Base-by-base conservation (phyloP, 139 green algal species). In the Spirogloea muscicola region DNA sequence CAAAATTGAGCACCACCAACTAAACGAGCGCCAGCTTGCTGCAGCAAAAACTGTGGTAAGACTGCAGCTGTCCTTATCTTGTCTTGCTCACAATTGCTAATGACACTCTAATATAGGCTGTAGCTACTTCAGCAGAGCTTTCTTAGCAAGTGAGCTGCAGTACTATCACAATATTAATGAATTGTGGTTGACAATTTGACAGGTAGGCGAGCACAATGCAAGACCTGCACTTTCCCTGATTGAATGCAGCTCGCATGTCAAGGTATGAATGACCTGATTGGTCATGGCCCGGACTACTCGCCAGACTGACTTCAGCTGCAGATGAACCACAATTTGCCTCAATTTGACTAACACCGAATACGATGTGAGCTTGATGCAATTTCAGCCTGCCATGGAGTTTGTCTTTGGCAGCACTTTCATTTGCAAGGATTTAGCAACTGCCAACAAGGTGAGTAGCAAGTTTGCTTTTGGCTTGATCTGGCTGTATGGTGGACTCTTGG, bases 351-450 rank as follows among this genome's bases (percentile, higher is more conserved):
- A 31, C 46, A 21, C 46, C 46, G 46, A 21, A 55, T 55, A 55
- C 6, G 60, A 9, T 34, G 39, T 68, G 29, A n/a, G n/a, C n/a
- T n/a, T n/a, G n/a, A n/a, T n/a, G n/a, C n/a, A n/a, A n/a, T n/a
- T 58, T 13, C 74, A 81, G 74, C 27, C 82, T 29, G 94, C 93
- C 3, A 95, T 98, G 82, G 86, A 94, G 64, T 97, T 96, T 72
- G 89, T 87, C 9, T 99, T 98, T 85, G 95, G 93, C 9, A 85
- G 72, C n/a, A 59, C 85, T 10, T 95, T 98, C 60, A 83, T 99
- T 3, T 98, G 94, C 88, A 87, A 95, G 88, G 94, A 98, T 60
- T 59, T 79, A 0, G 84, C 74, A 38, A 94, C 90, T 25, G 94
- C 94, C 42, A 91, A 96, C 82, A 89, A 88, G 63, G 88, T 82